phyloP scores from a whole-genome alignment of 148 eudicot species.

The Fagopyrum tataricum region DNA sequence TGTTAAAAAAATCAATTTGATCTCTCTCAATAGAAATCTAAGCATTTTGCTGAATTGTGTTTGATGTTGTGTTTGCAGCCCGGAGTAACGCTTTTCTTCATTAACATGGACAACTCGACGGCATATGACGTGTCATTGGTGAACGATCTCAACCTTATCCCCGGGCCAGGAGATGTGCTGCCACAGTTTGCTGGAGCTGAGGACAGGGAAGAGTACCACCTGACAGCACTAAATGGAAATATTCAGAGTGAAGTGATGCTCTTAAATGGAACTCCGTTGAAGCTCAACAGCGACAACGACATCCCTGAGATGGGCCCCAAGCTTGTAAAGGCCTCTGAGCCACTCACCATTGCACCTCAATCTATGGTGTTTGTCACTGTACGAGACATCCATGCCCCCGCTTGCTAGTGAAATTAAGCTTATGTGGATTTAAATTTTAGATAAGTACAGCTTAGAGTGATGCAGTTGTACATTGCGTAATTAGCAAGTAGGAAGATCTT shows the following conservation, averaged over 20 bases:
- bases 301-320: conserved; percentile 39
- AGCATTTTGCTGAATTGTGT: too few species aligned
- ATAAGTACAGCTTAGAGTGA: too few species aligned
- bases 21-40: too few species aligned
- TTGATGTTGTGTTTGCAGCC: conserved; percentile 17
- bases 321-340: conserved; percentile 21
- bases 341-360: conserved; percentile 26
- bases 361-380: conserved; percentile 35
- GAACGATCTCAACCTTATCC: conserved; percentile 28
- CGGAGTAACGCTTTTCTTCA: conserved; percentile 36
- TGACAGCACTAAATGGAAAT: conserved; percentile 48
- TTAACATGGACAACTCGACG: conserved; percentile 52
- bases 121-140: conserved; percentile 23
- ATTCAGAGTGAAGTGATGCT: conserved; percentile 41
- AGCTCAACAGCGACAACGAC: conserved; percentile 20
- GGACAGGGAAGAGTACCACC: conserved; percentile 47
- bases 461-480: too few species aligned
- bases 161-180: neutral
- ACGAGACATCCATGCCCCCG: conserved; percentile 32
- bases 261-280: conserved; percentile 37
- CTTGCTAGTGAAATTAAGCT: conserved; percentile 16
- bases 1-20: too few species aligned
- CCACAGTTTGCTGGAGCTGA: neutral
- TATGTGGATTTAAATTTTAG: too few species aligned
- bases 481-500: too few species aligned